Conservation (phyloP, 2,329 filamentous ascomycete genomes). For the Penicillium nordicum region DNA sequence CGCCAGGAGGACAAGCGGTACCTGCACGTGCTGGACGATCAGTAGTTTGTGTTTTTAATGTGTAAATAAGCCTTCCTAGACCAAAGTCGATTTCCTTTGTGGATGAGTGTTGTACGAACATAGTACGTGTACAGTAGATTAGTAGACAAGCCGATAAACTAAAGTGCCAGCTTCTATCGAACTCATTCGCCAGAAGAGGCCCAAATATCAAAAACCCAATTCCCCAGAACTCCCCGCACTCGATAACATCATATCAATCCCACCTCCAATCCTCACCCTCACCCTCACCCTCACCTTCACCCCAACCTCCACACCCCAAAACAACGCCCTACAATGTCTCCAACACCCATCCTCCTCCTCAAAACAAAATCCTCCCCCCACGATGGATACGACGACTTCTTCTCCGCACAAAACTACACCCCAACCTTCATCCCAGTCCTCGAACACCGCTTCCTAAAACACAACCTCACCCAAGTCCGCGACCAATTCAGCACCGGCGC, state of each 20-base stretch:
- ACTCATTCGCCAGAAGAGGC: not conserved
- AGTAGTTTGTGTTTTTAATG: conserved; percentile 53
- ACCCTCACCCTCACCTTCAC: not conserved
- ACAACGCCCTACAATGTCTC: conserved; percentile 8
- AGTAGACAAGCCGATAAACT: not conserved
- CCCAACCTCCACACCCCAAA: not conserved
- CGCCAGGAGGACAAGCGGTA: conserved; percentile 95
- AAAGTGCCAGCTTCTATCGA: not conserved
- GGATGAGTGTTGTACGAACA: conserved; percentile 3
- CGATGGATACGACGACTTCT: conserved; percentile 47
- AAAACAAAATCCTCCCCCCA: conserved; percentile 47
- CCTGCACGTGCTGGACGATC: conserved; percentile 85
- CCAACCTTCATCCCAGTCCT: conserved; percentile 48
- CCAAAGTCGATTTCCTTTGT: conserved; percentile 36
- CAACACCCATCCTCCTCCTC: conserved; percentile 42
- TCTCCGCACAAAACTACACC: conserved; percentile 32
- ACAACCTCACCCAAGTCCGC: conserved; percentile 36
- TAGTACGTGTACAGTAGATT: not conserved
- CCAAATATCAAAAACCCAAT: not conserved
- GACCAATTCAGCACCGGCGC: conserved; percentile 36
- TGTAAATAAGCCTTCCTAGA: conserved; percentile 43
- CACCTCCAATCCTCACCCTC: not conserved
- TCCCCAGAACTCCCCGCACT: conserved; percentile 5
- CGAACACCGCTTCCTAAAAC: conserved; percentile 40
- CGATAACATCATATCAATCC: not conserved